A percentile compares a stretch with the other conserved stretches of the same genome.
These are phyloP conservation scores for Globisporangium camurandrum DNA, from an alignment of 352 stramenopile species.

Conservation along the genomic window DNA sequence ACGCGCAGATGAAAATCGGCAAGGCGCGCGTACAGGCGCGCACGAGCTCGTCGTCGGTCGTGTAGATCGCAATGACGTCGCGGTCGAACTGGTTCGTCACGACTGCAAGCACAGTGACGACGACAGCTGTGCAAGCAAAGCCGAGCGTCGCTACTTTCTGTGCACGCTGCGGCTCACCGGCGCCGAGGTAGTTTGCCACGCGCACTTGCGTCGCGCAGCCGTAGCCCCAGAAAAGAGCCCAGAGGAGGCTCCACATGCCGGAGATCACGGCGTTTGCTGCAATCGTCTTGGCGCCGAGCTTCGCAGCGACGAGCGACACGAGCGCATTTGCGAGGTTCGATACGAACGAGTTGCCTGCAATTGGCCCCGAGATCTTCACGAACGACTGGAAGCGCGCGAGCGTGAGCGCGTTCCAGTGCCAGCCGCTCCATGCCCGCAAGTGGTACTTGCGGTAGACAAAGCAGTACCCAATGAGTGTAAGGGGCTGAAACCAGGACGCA, in stretches of 20 bases:
- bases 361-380: slow-evolving; percentile 50
- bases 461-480: slow-evolving; percentile 68
- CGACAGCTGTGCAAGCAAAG: slow-evolving; percentile 46
- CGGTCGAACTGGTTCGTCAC: slow-evolving; percentile 24
- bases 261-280: slow-evolving; percentile 71
- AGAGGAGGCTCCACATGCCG: slow-evolving; percentile 54
- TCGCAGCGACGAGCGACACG: slow-evolving; percentile 60
- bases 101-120: slow-evolving; percentile 34
- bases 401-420: slow-evolving; percentile 52
- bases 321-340: slow-evolving; percentile 66
- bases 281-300: slow-evolving; percentile 67
- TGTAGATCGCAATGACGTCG: slow-evolving; percentile 39
- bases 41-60: slow-evolving; percentile 35
- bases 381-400: slow-evolving; percentile 54
- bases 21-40: slow-evolving; percentile 36
- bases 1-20: slow-evolving; percentile 41
- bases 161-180: slow-evolving; percentile 54
- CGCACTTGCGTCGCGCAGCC: slow-evolving; percentile 72
- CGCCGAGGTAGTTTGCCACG: slow-evolving; percentile 69
- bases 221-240: slow-evolving; percentile 76
- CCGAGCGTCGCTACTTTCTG: slow-evolving; percentile 53
- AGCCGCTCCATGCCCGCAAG: slow-evolving; percentile 60
- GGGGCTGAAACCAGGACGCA: slow-evolving; percentile 73
- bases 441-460: slow-evolving; percentile 72
- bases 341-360: slow-evolving; percentile 59